phyloP scores from a whole-genome alignment of 495 filamentous ascomycete species.

The Trichoderma gamsii region DNA sequence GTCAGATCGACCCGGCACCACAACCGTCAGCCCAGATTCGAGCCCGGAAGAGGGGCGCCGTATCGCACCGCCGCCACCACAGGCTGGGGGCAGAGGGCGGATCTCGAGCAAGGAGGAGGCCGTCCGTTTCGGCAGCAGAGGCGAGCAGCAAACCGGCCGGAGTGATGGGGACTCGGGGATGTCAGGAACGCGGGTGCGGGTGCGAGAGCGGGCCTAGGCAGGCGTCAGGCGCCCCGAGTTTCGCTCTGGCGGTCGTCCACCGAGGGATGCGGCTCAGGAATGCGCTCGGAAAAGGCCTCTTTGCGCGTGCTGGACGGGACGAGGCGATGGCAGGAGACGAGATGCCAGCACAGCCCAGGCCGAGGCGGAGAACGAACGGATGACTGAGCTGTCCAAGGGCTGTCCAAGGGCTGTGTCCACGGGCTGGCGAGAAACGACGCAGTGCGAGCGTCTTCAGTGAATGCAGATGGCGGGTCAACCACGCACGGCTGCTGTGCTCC shows the following conservation, averaged over 20 bases:
- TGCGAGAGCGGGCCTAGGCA: slow-evolving; percentile 16
- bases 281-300: slow-evolving; percentile 1
- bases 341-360: neutral
- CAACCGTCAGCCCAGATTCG: slow-evolving; percentile 10
- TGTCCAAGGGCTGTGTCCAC: neutral
- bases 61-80: neutral
- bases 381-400: neutral
- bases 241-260: neutral
- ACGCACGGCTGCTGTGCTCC: slow-evolving; percentile 2
- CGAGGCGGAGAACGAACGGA: neutral
- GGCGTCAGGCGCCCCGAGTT: slow-evolving; percentile 1
- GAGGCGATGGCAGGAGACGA: neutral
- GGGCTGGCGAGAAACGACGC: neutral
- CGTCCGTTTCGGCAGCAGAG: neutral
- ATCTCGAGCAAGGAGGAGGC: neutral
- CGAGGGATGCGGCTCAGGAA: neutral
- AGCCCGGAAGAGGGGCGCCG: neutral
- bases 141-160: neutral
- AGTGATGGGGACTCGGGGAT: slow-evolving; percentile 5
- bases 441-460: neutral
- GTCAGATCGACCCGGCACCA: neutral
- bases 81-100: neutral
- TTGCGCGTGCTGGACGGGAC: neutral
- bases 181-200: slow-evolving; percentile 13
- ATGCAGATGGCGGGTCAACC: slow-evolving; percentile 4